A percentile compares a stretch with the other conserved stretches of the same genome.
phyloP scores from a whole-genome alignment of 2,329 filamentous ascomycete genomes.

The Verticillium isaacii region DNA sequence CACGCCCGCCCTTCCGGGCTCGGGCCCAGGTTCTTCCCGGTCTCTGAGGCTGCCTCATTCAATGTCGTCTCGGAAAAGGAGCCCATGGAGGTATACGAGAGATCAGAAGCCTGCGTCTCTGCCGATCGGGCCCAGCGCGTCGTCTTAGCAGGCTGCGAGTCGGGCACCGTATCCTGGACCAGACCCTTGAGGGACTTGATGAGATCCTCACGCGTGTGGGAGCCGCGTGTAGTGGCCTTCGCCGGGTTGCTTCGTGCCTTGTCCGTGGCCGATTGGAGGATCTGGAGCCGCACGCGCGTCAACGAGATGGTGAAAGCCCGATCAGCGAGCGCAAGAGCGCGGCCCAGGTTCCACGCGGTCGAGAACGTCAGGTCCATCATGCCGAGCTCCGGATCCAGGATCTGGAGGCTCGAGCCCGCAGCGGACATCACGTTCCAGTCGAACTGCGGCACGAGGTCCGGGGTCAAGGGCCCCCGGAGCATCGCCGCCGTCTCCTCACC shows the following conservation, averaged over 20 bases:
- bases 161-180: not conserved
- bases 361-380: conserved; percentile 40
- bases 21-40: not conserved
- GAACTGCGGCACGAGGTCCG: conserved; percentile 15
- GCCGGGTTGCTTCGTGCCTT: too few species aligned
- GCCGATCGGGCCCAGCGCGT: not conserved
- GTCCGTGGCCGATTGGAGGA: not conserved
- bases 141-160: not conserved
- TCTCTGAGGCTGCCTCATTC: not conserved
- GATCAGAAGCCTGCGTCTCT: too few species aligned
- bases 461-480: conserved; percentile 30
- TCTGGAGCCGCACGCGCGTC: not conserved
- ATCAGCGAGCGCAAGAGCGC: conserved; percentile 29
- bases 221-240: not conserved
- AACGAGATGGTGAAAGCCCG: conserved; percentile 24
- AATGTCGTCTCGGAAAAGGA: too few species aligned
- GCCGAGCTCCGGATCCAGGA: conserved; percentile 30
- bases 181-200: not conserved
- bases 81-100: too few species aligned
- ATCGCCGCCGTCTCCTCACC: conserved; percentile 35
- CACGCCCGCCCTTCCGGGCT: too few species aligned
- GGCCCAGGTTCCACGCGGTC: conserved; percentile 37
- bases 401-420: conserved; percentile 28
- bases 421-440: conserved; percentile 21
- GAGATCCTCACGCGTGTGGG: not conserved